Evolutionary conservation across 2,329 filamentous ascomycete species (phyloP), one percentile per base, ranked within the genome.

Genomic region (Cladosporium velox): DNA sequence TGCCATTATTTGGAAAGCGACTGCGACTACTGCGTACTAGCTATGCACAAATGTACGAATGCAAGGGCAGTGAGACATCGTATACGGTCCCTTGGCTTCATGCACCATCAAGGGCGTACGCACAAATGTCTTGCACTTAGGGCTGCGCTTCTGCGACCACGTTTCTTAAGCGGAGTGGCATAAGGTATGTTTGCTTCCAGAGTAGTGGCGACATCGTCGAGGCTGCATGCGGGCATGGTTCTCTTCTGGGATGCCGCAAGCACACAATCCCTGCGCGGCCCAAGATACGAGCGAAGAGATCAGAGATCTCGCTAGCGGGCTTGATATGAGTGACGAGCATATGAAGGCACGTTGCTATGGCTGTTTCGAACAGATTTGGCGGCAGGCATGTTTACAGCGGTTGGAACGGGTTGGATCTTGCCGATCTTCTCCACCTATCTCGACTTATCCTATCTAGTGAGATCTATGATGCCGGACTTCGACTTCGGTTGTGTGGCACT

Each of bases 401-500:
- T 55, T 55, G 57, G 34, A 15, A 47, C 57, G 57, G 57, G 24
- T 47, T 15, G 38, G 38, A 59, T 59, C 57, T 59, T 47, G 57
- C 38, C 57, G 57, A 59, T 59, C 57, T 35, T 47, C 57, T 47
- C 57, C 57, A 47, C 57, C 35, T 32, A 44, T 41, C 57, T 41
- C 55, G 34, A n/a, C 34, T 28, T 58, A 41, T 38, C 34, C 30
- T 34, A 38, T 41, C 55, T 44, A 59, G 57, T 28, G 35, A 59
- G 57, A 59, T 59, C 57, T 47, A 47, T 59, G 38, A 47, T 58
- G 54, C 24, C 55, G 32, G 55, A 41, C 32, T 35, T 59, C 35
- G 57, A 59, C 57, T 15, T 59, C 57, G 28, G 52, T 47, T 47
- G 41, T 47, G n/a, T 47, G 41, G 52, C 26, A 44, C 18, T 44